Evolutionary conservation across 2,329 filamentous ascomycete species (phyloP).

Genomic region (Aaosphaeria pasadenensis): DNA sequence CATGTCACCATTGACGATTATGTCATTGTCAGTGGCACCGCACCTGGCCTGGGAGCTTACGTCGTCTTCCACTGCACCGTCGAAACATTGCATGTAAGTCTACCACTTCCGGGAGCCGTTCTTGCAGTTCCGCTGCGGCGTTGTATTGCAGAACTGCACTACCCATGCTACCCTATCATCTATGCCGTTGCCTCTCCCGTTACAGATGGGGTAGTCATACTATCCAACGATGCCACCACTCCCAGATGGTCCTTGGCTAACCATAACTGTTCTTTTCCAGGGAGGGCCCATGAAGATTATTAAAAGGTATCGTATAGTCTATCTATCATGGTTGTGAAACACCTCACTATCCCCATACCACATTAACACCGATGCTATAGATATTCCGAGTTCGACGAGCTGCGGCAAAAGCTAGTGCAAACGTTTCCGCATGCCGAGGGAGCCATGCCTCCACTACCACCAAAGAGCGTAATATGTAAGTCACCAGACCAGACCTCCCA

Average conservation of each 20-base stretch:
- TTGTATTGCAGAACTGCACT: neutral
- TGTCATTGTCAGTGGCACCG: slow-evolving; percentile 57
- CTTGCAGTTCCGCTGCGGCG: neutral
- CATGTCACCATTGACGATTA: slow-evolving; percentile 61
- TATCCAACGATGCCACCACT: too few relatives aligned
- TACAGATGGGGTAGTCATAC: too few relatives aligned
- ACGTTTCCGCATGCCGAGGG: slow-evolving; percentile 82
- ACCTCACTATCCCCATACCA: neutral
- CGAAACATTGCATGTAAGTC: slow-evolving; percentile 74
- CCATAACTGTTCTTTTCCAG: slow-evolving; percentile 24
- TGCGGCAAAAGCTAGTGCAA: slow-evolving; percentile 68
- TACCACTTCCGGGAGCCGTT: neutral
- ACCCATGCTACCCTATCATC: too few relatives aligned
- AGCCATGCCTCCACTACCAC: slow-evolving; percentile 85
- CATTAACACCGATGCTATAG: slow-evolving; percentile 35
- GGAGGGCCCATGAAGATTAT: slow-evolving; percentile 57
- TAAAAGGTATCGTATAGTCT: slow-evolving; percentile 48
- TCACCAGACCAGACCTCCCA: slow-evolving; percentile 6
- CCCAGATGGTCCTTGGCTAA: too few relatives aligned
- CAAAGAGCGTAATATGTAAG: slow-evolving; percentile 85
- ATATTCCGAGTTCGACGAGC: slow-evolving; percentile 90
- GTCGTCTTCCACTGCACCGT: slow-evolving; percentile 92
- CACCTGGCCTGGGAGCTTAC: slow-evolving; percentile 72
- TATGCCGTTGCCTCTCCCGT: too few relatives aligned
- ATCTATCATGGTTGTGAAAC: neutral